A percentile compares a stretch with the other conserved stretches of the same genome.
These are phyloP conservation scores for Saccharomyces uvarum DNA, from an alignment of 1,139 yeast species.

Conservation along the genomic window DNA sequence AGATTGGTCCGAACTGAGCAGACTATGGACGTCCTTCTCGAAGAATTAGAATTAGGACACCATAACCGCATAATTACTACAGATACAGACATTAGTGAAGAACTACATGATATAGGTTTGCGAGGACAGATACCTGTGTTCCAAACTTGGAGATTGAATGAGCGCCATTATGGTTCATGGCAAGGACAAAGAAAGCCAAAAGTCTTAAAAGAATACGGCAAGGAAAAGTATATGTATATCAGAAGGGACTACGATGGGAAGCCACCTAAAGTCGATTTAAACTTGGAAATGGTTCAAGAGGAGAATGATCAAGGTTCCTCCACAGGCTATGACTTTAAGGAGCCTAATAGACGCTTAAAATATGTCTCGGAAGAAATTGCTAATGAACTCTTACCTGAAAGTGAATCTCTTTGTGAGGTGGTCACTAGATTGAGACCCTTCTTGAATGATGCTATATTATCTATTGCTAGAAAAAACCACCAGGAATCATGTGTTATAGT, in stretches of 20 bases:
- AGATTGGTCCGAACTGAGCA: constrained; percentile 57
- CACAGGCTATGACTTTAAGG: constrained; percentile 31
- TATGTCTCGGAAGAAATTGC: constrained; percentile 35
- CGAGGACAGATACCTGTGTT: constrained; percentile 20
- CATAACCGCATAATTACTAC: constrained; percentile 18
- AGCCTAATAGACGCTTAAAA: constrained; percentile 30
- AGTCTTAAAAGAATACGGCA: constrained; percentile 46
- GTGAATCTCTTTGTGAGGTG: constrained; percentile 64
- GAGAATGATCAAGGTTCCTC: constrained; percentile 24
- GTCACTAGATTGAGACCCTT: constrained; percentile 54
- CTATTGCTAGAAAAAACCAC: constrained; percentile 33
- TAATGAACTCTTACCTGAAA: constrained; percentile 44
- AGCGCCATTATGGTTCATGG: constrained; percentile 68
- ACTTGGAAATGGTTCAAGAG: constrained; percentile 30
- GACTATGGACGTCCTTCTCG: constrained; percentile 54
- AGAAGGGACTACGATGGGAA: constrained; percentile 60
- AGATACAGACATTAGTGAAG: constrained; percentile 10
- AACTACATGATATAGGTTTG: constrained; percentile 6
- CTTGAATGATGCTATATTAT: constrained; percentile 39
- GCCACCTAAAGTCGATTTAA: constrained; percentile 47
- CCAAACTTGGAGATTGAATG: constrained; percentile 62
- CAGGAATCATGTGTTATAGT: constrained; percentile 51
- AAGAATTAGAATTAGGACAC: constrained; percentile 34
- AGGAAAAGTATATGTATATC: constrained; percentile 54
- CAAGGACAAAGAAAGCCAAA: constrained; percentile 59